These are phyloP conservation scores for Cladophialophora bantiana DNA, from an alignment of 2,329 filamentous ascomycete species.

Conservation along the genomic window DNA sequence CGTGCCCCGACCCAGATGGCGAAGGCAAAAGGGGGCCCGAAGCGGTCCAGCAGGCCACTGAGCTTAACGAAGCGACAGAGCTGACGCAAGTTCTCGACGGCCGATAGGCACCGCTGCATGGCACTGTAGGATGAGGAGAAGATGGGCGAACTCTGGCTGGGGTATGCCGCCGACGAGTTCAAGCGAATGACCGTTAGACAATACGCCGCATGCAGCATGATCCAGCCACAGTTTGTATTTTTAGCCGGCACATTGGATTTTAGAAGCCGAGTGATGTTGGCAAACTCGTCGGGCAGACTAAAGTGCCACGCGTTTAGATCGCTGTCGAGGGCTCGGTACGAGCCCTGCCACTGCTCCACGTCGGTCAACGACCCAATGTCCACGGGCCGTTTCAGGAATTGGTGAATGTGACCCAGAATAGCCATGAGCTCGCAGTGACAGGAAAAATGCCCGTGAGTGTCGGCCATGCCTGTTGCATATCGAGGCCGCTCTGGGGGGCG, in stretches of 20 bases:
- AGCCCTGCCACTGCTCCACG: conserved; percentile 87
- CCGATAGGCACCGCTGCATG: conserved; percentile 79
- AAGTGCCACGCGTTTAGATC: conserved; percentile 84
- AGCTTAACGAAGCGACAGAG: conserved; percentile 79
- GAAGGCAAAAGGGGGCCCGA: conserved; percentile 90
- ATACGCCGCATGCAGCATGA: conserved; percentile 90
- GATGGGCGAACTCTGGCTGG: conserved; percentile 83
- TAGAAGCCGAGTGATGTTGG: conserved; percentile 81
- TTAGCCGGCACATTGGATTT: conserved; percentile 70
- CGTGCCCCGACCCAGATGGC: conserved; percentile 91
- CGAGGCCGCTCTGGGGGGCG: conserved; percentile 63
- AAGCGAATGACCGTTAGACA: conserved; percentile 90
- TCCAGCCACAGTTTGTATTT: conserved; percentile 79
- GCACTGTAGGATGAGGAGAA: conserved; percentile 90
- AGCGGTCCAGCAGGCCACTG: conserved; percentile 75
- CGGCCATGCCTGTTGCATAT: conserved; percentile 71
- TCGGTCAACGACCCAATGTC: conserved; percentile 85
- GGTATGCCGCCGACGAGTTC: conserved; percentile 91
- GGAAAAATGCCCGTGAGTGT: conserved; percentile 85
- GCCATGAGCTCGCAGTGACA: conserved; percentile 91
- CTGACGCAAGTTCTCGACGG: conserved; percentile 81
- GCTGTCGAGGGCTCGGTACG: conserved; percentile 84
- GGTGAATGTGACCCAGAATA: conserved; percentile 85
- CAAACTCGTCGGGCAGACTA: conserved; percentile 80
- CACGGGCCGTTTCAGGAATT: conserved; percentile 86